A percentile compares a stretch with the other conserved stretches of the same genome.
Conservation (phyloP, 371 early-diverging fungal genomes). For the Mortierella polycephala region DNA sequence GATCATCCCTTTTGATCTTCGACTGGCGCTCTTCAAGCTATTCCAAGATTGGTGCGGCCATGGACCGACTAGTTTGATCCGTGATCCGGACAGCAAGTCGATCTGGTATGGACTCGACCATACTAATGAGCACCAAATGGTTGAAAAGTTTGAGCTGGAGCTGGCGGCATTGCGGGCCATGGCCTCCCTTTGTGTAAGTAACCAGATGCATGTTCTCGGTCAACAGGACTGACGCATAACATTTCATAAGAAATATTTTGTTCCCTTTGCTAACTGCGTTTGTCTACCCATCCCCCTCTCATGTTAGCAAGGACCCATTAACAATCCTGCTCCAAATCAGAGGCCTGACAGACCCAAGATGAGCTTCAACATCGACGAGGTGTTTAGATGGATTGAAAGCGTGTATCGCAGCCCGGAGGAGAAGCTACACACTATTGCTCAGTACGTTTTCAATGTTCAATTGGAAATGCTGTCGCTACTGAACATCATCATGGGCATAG, state of each 20-base stretch:
- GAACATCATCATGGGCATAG: background rate
- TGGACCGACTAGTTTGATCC: conserved; percentile 74
- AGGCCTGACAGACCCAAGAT: conserved; percentile 13
- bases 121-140: conserved; percentile 77
- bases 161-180: conserved; percentile 86
- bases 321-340: conserved; percentile 30
- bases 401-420: conserved; percentile 75
- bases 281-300: background rate
- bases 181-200: conserved; percentile 85
- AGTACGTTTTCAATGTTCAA: conserved; percentile 17
- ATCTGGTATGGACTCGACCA: conserved; percentile 80
- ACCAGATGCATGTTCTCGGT: too few relatives aligned
- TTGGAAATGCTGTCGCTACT: too few relatives aligned
- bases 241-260: too few relatives aligned
- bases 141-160: conserved; percentile 81
- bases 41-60: conserved; percentile 96
- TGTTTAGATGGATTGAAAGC: conserved; percentile 73
- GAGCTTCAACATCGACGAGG: conserved; percentile 58
- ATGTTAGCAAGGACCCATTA: conserved; percentile 47
- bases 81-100: conserved; percentile 81
- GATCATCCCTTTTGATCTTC: conserved; percentile 82
- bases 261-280: background rate
- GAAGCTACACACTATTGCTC: conserved; percentile 61
- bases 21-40: conserved; percentile 81
- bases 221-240: too few relatives aligned